These are phyloP conservation scores for Tagetes erecta DNA, from an alignment of 129 eudicot genomes.

Conservation along the genomic window DNA sequence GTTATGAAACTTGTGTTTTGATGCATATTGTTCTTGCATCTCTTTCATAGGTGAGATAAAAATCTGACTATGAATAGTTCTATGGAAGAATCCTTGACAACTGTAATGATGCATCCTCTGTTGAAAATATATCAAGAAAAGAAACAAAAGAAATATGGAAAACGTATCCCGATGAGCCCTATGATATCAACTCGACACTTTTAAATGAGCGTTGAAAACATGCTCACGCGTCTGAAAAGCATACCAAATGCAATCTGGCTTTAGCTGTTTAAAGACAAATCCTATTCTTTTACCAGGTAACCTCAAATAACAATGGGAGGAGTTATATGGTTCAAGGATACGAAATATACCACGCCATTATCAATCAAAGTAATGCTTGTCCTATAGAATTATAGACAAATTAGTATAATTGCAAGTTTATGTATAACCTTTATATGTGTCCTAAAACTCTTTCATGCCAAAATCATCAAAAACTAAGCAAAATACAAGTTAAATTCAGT, in stretches of 20 bases:
- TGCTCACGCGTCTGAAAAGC: conserved; percentile 30
- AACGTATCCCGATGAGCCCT: conserved; percentile 66
- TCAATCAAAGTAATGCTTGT: too few species aligned
- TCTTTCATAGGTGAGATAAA: conserved; percentile 71
- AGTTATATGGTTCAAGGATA: conserved; percentile 57
- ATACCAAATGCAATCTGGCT: conserved; percentile 66
- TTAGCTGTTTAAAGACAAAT: conserved; percentile 73
- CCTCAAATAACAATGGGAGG: conserved; percentile 58
- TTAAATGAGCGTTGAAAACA: conserved; percentile 25
- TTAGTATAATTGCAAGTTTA: too few species aligned
- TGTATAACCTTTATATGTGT: too few species aligned
- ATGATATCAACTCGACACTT: conserved; percentile 37
- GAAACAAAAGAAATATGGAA: conserved; percentile 72
- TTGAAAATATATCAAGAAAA: conserved; percentile 45
- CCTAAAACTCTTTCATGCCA: too few species aligned
- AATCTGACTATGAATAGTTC: conserved; percentile 69
- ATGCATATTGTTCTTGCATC: conserved; percentile 3
- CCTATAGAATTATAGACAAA: too few species aligned
- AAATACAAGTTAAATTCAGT: too few species aligned
- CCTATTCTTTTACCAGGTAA: conserved; percentile 83
- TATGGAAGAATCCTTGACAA: conserved; percentile 82
- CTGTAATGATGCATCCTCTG: conserved; percentile 58
- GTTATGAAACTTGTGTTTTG: not conserved
- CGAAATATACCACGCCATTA: too few species aligned
- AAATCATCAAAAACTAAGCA: too few species aligned